Conservation (phyloP, 1,139 yeast species). For the Pichia sp. region DNA sequence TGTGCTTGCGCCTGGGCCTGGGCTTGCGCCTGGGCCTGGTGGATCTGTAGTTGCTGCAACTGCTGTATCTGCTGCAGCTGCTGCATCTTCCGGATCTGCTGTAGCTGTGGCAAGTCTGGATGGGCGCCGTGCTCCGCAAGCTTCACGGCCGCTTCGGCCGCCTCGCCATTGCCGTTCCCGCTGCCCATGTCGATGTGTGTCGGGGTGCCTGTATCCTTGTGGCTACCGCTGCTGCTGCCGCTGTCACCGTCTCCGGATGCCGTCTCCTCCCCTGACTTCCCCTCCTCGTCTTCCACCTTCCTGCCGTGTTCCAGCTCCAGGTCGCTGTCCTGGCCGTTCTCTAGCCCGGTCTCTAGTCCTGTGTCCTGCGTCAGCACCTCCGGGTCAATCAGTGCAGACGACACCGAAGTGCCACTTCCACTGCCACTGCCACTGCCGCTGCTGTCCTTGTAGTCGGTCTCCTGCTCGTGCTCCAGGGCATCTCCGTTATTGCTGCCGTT, state of each 20-base stretch:
- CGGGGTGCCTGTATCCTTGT: neutral
- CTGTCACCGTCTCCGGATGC: neutral
- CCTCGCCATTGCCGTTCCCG: neutral
- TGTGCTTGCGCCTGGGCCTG: too few species aligned
- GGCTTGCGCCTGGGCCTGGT: slow-evolving; percentile 2
- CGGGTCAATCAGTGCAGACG: neutral
- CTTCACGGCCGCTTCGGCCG: neutral
- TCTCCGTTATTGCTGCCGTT: neutral
- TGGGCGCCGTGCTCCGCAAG: neutral
- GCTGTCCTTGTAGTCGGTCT: too few species aligned
- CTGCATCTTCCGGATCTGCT: slow-evolving; percentile 5
- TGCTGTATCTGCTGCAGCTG: slow-evolving; percentile 7
- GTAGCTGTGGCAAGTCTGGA: neutral
- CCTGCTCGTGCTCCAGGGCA: neutral
- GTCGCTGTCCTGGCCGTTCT: too few species aligned
- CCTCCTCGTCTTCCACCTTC: neutral
- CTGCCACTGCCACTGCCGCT: neutral
- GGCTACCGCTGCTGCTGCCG: neutral
- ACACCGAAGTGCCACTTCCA: neutral
- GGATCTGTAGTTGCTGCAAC: slow-evolving; percentile 5
- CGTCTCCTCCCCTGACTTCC: neutral
- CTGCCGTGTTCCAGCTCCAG: neutral
- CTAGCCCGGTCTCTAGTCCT: too few species aligned
- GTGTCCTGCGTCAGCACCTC: neutral
- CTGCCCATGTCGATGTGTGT: neutral